phyloP scores from a whole-genome alignment of 179 eudicot species.

The Patellifolia procumbens region DNA sequence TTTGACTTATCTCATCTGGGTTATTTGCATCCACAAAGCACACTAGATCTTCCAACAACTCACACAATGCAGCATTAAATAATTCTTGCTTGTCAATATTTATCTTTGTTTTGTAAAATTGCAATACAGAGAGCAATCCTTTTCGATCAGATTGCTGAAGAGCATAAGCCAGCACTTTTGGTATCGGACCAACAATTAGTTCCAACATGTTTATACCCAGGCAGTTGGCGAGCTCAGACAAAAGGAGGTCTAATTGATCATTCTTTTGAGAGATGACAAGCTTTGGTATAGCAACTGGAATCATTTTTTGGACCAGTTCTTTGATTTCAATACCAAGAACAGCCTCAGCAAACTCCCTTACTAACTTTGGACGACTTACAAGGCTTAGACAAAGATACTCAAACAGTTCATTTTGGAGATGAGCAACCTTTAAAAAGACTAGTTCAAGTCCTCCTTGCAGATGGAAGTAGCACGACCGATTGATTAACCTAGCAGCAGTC shows the following conservation, averaged over 20 bases:
- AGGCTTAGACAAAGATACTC: slow-evolving; percentile 70
- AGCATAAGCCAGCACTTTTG: slow-evolving; percentile 92
- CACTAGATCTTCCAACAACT: slow-evolving; percentile 78
- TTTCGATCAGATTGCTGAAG: slow-evolving; percentile 74
- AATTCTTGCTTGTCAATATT: slow-evolving; percentile 72
- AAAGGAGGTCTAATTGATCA: slow-evolving; percentile 53
- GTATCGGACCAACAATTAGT: slow-evolving; percentile 70
- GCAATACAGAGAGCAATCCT: slow-evolving; percentile 62
- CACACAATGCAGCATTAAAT: slow-evolving; percentile 85
- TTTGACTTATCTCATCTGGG: slow-evolving; percentile 56
- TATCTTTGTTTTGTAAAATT: slow-evolving; percentile 75
- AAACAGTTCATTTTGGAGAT: slow-evolving; percentile 66
- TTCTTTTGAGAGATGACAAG: slow-evolving; percentile 66
- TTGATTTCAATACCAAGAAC: slow-evolving; percentile 67
- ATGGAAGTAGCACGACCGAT: slow-evolving; percentile 66
- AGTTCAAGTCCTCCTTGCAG: slow-evolving; percentile 69
- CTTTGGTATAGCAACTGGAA: slow-evolving; percentile 92
- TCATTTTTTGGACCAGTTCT: slow-evolving; percentile 73
- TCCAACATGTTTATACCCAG: slow-evolving; percentile 68
- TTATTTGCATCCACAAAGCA: slow-evolving; percentile 75
- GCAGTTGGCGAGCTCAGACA: slow-evolving; percentile 69
- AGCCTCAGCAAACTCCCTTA: slow-evolving; percentile 85
- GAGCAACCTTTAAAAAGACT: slow-evolving; percentile 59
- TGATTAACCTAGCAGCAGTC: slow-evolving; percentile 74
- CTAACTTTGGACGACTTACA: slow-evolving; percentile 58